Percentiles rank a stretch among this genome's conserved stretches.
Conservation (phyloP, 768 basidiomycete species). For the Panus rudis region DNA sequence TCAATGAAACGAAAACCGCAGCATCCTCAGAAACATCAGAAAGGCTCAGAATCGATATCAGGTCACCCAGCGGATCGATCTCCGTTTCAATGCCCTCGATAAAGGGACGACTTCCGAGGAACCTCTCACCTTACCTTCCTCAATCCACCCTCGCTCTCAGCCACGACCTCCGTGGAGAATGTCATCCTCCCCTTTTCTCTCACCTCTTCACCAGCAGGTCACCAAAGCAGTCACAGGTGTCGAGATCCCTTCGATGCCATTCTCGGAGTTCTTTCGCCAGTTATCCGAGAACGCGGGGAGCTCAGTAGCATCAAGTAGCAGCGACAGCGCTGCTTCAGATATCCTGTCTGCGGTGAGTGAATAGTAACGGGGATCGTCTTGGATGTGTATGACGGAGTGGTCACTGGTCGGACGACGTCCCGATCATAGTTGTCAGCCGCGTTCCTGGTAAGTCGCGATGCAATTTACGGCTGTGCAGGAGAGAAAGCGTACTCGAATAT, state of each 20-base stretch:
- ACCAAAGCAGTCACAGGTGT: constrained; percentile 84
- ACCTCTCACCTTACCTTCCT: too few species aligned
- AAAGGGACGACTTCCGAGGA: too few species aligned
- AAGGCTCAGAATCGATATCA: too few species aligned
- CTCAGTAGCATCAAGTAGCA: constrained; percentile 48
- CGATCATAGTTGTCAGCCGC: constrained; percentile 70
- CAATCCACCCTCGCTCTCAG: too few species aligned
- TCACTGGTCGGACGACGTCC: constrained; percentile 37
- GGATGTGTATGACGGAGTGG: constrained; percentile 53
- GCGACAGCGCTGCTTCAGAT: constrained; percentile 69
- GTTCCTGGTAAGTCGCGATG: constrained; percentile 42
- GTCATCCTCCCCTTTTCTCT: constrained; percentile 48
- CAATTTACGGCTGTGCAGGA: too few species aligned
- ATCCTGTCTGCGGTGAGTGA: constrained; percentile 46
- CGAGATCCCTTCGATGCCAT: constrained; percentile 64
- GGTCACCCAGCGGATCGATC: too few species aligned
- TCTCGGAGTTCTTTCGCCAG: too few species aligned
- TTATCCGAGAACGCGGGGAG: too few species aligned
- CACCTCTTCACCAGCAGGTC: constrained; percentile 66
- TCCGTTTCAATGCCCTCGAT: too few species aligned
- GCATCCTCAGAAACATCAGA: too few species aligned
- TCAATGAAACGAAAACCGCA: too few species aligned
- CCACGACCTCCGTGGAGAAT: constrained; percentile 45
- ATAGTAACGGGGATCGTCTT: constrained; percentile 81
- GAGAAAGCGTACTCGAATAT: constrained; percentile 56